Percentiles rank a stretch among this genome's conserved stretches.
Conservation (phyloP, 495 filamentous ascomycete genomes). For the Talaromyces borbonicus region DNA sequence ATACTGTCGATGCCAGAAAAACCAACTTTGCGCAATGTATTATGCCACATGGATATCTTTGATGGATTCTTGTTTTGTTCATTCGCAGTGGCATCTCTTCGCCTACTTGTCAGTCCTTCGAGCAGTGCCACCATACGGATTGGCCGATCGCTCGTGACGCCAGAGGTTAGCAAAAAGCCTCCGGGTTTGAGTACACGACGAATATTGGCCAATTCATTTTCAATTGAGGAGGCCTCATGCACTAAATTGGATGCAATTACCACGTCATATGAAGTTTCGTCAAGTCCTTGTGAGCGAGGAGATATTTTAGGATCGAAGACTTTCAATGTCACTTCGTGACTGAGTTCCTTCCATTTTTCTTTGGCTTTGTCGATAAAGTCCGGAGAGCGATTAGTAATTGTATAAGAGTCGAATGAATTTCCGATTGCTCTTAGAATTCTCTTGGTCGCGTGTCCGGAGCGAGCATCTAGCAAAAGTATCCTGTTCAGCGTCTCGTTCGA, state of each 20-base stretch:
- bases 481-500: too few species aligned
- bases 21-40: conserved; percentile 26
- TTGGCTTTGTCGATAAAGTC: conserved; percentile 28
- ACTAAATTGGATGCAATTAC: conserved; percentile 14
- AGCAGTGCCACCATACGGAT: conserved; percentile 9
- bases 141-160: conserved; percentile 25
- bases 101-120: conserved; percentile 19
- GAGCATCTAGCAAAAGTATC: too few species aligned
- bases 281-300: conserved; percentile 27
- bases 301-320: conserved; percentile 27
- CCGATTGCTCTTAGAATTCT: conserved; percentile 10
- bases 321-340: conserved; percentile 31
- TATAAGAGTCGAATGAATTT: conserved; percentile 20
- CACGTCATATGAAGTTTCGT: conserved; percentile 32
- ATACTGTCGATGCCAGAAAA: conserved; percentile 38
- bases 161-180: conserved; percentile 38
- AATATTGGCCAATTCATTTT: conserved; percentile 15
- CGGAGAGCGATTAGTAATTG: conserved; percentile 36
- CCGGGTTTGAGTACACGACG: conserved; percentile 19
- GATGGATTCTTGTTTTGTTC: conserved; percentile 8
- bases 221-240: conserved; percentile 16
- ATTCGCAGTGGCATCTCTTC: conserved; percentile 5
- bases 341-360: conserved; percentile 8
- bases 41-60: conserved; percentile 36
- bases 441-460: conserved; percentile 32